Evolutionary conservation across 225 moss, liverwort and hornwort genomes (phyloP).

Genomic region (Pleurozium schreberi): DNA sequence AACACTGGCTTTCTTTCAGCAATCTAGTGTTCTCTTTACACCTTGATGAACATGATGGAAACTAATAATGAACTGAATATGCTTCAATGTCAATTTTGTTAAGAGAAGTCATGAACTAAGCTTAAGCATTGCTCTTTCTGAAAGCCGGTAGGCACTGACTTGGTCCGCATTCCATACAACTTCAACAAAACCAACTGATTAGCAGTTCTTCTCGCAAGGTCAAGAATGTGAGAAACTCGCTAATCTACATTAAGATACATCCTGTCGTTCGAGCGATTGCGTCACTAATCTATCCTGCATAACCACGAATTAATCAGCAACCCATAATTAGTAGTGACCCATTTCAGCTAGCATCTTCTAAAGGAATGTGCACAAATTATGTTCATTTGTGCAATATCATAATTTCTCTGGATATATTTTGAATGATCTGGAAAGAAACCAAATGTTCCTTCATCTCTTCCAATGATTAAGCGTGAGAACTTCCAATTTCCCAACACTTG

Average conservation of each 20-base stretch:
- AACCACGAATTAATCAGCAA: not conserved
- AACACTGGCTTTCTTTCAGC: not conserved
- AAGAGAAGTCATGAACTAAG: not conserved
- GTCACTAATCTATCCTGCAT: not conserved
- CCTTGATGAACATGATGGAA: not conserved
- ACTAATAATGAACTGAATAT: not conserved
- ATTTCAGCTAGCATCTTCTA: not conserved
- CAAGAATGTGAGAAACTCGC: not conserved
- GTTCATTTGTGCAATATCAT: not conserved
- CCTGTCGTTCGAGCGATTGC: not conserved
- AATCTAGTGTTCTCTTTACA: not conserved
- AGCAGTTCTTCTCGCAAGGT: not conserved
- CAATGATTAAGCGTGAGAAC: no score
- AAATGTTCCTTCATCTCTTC: not conserved
- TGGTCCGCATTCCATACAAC: not conserved
- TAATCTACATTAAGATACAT: not conserved
- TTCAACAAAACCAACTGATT: not conserved
- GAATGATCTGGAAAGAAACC: not conserved
- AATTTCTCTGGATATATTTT: not conserved
- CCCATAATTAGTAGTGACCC: not conserved
- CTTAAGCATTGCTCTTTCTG: not conserved
- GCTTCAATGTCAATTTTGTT: not conserved
- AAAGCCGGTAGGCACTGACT: no score
- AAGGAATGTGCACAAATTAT: no score
- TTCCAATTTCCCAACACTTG: no score